Conservation (phyloP, 78 protist species). For the Dictyostelium capitatum region DNA sequence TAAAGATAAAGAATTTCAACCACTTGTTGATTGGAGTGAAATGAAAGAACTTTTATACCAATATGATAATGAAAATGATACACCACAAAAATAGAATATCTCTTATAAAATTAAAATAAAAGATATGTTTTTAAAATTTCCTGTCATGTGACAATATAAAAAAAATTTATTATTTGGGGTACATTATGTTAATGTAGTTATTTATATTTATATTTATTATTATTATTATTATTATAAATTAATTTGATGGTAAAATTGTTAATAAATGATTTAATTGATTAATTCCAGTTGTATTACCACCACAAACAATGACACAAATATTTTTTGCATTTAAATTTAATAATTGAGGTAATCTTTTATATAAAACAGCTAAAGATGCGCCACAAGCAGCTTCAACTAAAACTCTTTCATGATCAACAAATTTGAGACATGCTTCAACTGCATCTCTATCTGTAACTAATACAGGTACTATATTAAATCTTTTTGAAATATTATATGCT, state of each 20-base stretch:
- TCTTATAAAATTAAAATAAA: too few species aligned
- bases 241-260: background rate
- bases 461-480: constrained; percentile 25
- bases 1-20: too few species aligned
- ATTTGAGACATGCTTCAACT: constrained; percentile 71
- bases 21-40: too few species aligned
- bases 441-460: constrained; percentile 76
- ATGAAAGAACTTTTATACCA: too few species aligned
- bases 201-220: background rate
- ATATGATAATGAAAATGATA: background rate
- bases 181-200: background rate
- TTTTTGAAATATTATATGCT: constrained; percentile 37
- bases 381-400: constrained; percentile 87
- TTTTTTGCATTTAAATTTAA: constrained; percentile 50
- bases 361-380: constrained; percentile 63
- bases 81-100: background rate
- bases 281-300: constrained; percentile 63
- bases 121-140: too few species aligned
- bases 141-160: too few species aligned
- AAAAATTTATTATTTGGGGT: too few species aligned
- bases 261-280: background rate
- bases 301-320: constrained; percentile 67
- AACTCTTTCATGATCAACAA: constrained; percentile 68
- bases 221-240: background rate
- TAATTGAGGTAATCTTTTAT: constrained; percentile 11